Evolutionary conservation across 2,329 filamentous ascomycete genomes (phyloP), one percentile per base, ranked within the genome.

Genomic region (Geoglossum cookeanum): DNA sequence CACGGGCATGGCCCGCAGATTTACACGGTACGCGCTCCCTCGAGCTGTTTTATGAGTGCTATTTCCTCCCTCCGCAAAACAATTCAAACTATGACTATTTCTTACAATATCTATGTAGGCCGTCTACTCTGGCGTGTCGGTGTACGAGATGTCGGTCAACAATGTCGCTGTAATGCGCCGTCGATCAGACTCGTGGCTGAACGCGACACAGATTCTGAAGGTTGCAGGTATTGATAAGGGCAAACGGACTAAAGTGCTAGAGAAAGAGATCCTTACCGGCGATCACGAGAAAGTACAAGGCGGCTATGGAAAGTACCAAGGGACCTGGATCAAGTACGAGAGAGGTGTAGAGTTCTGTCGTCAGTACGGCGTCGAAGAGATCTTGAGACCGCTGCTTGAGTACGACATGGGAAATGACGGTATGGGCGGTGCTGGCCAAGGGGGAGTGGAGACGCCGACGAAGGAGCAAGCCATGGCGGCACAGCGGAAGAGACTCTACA

Each of bases 131-230:
- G 89, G 90, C 63, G 88, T 97, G 51, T 84, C 91, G 60, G 92
- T 98, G 15, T 98, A 97, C 73, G 92, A 98, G 71, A 96, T 97
- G 89, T 90, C 96, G 69, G 86, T 97, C 60, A 94, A 95, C 68
- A 81, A 80, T 51, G 77, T 98, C 62, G 88, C 89, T 29, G 90
- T 97, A 55, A 98, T 98, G 92, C 87, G 92, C 68, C 84, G 92
- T 59, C 84, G 92, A 62, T 85, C 86, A 63, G 92, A 98, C 70
- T 91, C 88, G 62, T 97, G 91, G 87, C 77, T 98, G 62, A 98
- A 98, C 72, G 92, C 92, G 56, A 98, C 92, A 0, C 92, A 98
- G 70, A 97, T 98, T 62, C 79, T 98, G 62, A 98, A 98, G 68
- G 90, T 97, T 39, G 92, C 92, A 39, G 90, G 90, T 55, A 89